Conservation (phyloP, 305 asterid species). For the Petunia hybrid region DNA sequence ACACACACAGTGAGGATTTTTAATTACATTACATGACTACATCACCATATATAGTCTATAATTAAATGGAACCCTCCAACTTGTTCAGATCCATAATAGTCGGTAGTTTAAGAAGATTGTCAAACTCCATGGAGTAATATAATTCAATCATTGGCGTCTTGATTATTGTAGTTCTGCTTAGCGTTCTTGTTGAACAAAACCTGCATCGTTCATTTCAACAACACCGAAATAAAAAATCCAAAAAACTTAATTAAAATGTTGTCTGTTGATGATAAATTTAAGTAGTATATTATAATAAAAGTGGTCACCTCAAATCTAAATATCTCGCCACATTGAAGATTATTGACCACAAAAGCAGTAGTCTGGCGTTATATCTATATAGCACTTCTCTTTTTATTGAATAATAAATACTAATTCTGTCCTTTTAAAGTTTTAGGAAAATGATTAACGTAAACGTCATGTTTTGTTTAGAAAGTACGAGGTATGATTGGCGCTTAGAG, state of each 20-base stretch:
- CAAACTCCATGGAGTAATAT: conserved; percentile 1
- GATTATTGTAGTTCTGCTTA: background rate
- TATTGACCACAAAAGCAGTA: background rate
- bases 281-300: background rate
- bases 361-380: background rate
- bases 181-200: background rate
- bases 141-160: conserved; percentile 10
- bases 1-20: background rate
- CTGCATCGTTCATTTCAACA: conserved; percentile 4
- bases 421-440: background rate
- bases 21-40: background rate
- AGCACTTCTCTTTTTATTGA: background rate
- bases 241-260: background rate
- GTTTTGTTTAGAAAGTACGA: background rate
- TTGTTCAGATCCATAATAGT: conserved; percentile 16
- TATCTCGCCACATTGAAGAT: background rate
- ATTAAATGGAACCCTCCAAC: background rate
- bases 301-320: background rate
- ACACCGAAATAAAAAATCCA: background rate
- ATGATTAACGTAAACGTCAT: conserved; percentile 11
- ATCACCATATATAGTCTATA: background rate
- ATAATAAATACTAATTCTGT: background rate
- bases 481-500: conserved; percentile 13
- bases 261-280: background rate
- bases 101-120: conserved; percentile 23